Evolutionary conservation across 352 stramenopile species (phyloP), one percentile per base, ranked within the genome.

Genomic region (Phytophthora idaei): DNA sequence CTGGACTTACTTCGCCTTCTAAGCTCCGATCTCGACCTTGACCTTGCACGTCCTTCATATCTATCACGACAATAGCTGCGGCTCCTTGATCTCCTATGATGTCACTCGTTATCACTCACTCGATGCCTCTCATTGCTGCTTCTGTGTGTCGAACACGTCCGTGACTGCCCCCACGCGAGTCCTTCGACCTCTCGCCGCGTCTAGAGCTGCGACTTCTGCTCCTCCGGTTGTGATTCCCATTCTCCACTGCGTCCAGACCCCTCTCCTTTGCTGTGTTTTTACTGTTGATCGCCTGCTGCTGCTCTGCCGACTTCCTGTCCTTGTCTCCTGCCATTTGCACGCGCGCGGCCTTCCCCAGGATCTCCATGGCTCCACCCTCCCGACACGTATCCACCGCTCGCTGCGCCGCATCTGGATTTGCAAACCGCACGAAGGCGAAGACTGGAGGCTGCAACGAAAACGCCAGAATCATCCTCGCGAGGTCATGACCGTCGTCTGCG

Each of bases 351-450:
- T 94, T 91, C 2, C 85, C 87, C 11, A 93, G 47, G 39, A 95
- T 87, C 57, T 85, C 72, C 49, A 89, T 74, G 17, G 67, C 65
- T 25, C 74, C 64, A n/a, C 70, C 61, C 6, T 67, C 61, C 7
- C 64, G 42, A 32, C 80, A 90, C 3, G 57, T 53, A 12, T 86
- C 64, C 9, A 93, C 76, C 0, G 85, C 87, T 34, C 73, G 59
- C 39, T 80, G 47, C 0, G 85, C 87, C 12, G 78, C 74, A 1
- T 79, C 78, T 12, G 65, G 69, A 25, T 45, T 76, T 37, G 77
- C 73, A 50, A 90, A 95, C 5, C 65, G 70, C 46, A 95, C 80
- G 61, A 95, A 95, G 21, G 87, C 87, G 58, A 95, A 95, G 11
- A 85, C 85, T 59, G 87, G 87, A 47, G 87, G 87, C 81, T 93